Evolutionary conservation across 345 rosid genomes (phyloP).

Genomic region (Lagerstroemia speciosa): DNA sequence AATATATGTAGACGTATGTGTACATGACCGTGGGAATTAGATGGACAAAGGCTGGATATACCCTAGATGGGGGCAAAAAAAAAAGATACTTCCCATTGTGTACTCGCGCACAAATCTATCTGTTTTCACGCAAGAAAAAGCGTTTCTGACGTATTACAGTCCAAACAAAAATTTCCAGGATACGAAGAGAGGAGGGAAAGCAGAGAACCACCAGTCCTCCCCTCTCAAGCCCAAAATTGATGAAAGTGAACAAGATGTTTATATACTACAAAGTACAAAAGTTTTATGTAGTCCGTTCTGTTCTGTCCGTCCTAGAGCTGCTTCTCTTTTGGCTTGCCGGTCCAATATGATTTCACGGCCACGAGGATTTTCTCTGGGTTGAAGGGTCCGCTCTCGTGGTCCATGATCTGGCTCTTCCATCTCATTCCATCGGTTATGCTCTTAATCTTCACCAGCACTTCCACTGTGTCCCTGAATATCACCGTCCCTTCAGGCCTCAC

Average conservation of each 20-base stretch:
- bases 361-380: slow-evolving; percentile 89
- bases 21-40: too few relatives aligned
- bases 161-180: too few relatives aligned
- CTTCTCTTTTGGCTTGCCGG: slow-evolving; percentile 40
- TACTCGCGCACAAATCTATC: too few relatives aligned
- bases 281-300: background rate
- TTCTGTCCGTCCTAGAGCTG: slow-evolving; percentile 14
- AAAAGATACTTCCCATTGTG: too few relatives aligned
- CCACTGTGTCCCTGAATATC: slow-evolving; percentile 82
- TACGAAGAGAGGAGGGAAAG: background rate
- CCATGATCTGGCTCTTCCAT: slow-evolving; percentile 71
- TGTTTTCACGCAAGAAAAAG: too few relatives aligned
- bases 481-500: slow-evolving; percentile 93
- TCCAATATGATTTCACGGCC: slow-evolving; percentile 84
- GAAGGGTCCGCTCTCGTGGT: slow-evolving; percentile 91
- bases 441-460: slow-evolving; percentile 65
- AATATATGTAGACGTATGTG: too few relatives aligned
- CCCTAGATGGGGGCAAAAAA: too few relatives aligned
- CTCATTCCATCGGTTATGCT: slow-evolving; percentile 71
- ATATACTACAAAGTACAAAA: background rate
- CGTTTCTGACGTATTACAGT: too few relatives aligned
- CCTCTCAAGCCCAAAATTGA: background rate
- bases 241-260: background rate
- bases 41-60: too few relatives aligned
- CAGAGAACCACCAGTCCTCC: background rate